Conservation (phyloP, 2,329 filamentous ascomycete genomes). For the Diaporthe sp. region DNA sequence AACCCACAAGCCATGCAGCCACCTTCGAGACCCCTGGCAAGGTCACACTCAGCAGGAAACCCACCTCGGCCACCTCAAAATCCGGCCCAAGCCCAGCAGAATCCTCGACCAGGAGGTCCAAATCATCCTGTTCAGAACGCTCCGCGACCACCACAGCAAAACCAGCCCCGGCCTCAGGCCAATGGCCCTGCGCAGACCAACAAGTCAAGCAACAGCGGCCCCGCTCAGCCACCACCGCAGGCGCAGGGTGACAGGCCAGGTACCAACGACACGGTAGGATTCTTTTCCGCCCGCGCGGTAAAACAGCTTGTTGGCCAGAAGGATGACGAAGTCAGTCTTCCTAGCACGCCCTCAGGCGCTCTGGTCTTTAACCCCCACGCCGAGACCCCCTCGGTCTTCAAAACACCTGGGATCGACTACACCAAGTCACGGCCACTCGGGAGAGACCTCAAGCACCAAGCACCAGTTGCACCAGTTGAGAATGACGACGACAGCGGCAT, state of each 20-base stretch:
- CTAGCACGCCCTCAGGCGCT: constrained; percentile 58
- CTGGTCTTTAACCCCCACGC: constrained; percentile 79
- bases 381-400: constrained; percentile 87
- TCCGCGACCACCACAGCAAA: constrained; percentile 41
- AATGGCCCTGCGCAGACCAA: constrained; percentile 29
- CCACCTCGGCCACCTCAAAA: constrained; percentile 52
- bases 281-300: constrained; percentile 79
- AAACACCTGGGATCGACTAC: constrained; percentile 90
- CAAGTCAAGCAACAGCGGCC: constrained; percentile 42
- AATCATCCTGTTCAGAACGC: constrained; percentile 40
- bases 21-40: constrained; percentile 50
- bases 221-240: constrained; percentile 45
- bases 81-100: constrained; percentile 42
- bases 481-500: constrained; percentile 41
- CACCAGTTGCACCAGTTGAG: constrained; percentile 56
- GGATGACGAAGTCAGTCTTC: constrained; percentile 56
- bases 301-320: constrained; percentile 64
- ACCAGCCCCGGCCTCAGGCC: constrained; percentile 44
- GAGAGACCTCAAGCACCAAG: constrained; percentile 67
- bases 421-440: constrained; percentile 80
- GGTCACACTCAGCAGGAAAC: constrained; percentile 49
- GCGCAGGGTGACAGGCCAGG: constrained; percentile 42
- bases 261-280: constrained; percentile 65
- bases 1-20: constrained; percentile 53
- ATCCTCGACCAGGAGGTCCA: constrained; percentile 38